Evolutionary conservation across 2,329 filamentous ascomycete genomes (phyloP).

Genomic region (Pseudocercospora fuligena): DNA sequence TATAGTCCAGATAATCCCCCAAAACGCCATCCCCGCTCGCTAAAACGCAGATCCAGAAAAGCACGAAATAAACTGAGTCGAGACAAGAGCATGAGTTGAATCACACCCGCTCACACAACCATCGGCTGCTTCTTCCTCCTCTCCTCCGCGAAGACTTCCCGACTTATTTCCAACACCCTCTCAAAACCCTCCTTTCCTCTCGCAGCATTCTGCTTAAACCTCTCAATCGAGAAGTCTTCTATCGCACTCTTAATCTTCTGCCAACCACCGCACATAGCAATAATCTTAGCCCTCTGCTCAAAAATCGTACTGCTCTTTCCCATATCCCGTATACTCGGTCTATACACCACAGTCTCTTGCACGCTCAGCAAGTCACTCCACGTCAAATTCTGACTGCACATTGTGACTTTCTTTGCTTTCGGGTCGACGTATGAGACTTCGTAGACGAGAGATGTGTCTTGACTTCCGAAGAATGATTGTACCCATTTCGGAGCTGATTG

Average conservation of each 20-base stretch:
- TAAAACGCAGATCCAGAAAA: slow-evolving; percentile 1
- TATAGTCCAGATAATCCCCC: background rate
- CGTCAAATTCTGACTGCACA: slow-evolving; percentile 95
- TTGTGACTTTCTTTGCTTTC: slow-evolving; percentile 80
- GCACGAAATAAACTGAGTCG: background rate
- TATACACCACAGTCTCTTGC: slow-evolving; percentile 76
- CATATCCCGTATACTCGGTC: slow-evolving; percentile 19
- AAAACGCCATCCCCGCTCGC: slow-evolving; percentile 7
- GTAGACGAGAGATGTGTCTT: slow-evolving; percentile 85
- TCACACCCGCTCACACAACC: slow-evolving; percentile 14
- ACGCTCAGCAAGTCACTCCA: slow-evolving; percentile 89
- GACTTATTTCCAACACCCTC: slow-evolving; percentile 88
- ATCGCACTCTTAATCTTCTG: slow-evolving; percentile 96
- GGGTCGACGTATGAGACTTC: slow-evolving; percentile 96
- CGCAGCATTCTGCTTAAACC: slow-evolving; percentile 88
- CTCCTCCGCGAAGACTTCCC: slow-evolving; percentile 89
- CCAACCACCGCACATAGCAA: slow-evolving; percentile 93
- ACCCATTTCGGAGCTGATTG: slow-evolving; percentile 80
- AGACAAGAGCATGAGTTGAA: background rate
- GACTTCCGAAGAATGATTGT: slow-evolving; percentile 75
- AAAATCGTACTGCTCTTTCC: slow-evolving; percentile 69
- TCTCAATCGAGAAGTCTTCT: slow-evolving; percentile 85
- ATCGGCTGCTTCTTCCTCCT: slow-evolving; percentile 59
- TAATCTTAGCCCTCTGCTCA: slow-evolving; percentile 87
- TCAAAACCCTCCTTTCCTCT: slow-evolving; percentile 96